Evolutionary conservation across 2,329 filamentous ascomycete species (phyloP).

Genomic region (Aspergillus viridinutans): DNA sequence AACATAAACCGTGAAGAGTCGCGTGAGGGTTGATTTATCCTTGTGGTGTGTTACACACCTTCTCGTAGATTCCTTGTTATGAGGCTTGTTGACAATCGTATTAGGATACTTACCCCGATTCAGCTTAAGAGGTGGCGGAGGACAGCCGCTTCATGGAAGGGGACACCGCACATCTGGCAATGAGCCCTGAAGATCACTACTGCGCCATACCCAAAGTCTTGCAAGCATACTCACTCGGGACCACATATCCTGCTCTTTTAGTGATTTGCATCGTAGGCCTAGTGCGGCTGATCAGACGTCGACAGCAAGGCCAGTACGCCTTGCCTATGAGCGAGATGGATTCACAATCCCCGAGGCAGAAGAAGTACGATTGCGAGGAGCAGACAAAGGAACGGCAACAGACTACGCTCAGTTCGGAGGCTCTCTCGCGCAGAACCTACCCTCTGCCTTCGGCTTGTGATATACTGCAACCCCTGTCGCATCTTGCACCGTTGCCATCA

Average conservation of each 20-base stretch:
- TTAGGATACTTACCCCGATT: neutral
- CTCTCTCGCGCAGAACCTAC: constrained; percentile 1
- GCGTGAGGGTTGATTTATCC: neutral
- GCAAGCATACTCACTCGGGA: constrained; percentile 11
- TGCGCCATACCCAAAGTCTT: constrained; percentile 6
- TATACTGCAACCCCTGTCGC: constrained; percentile 22
- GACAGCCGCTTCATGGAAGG: constrained; percentile 2
- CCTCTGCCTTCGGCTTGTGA: constrained; percentile 21
- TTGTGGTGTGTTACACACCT: neutral
- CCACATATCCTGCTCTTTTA: constrained; percentile 12
- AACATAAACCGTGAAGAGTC: neutral
- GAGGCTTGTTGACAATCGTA: neutral
- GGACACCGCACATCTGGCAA: constrained; percentile 10
- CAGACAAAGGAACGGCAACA: constrained; percentile 9
- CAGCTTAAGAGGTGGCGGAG: neutral
- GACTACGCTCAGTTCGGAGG: constrained; percentile 3
- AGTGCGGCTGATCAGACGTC: constrained; percentile 16
- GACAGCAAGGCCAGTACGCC: constrained; percentile 9
- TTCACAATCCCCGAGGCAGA: constrained; percentile 6
- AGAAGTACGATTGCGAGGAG: constrained; percentile 16
- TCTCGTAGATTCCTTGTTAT: neutral
- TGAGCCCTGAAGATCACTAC: constrained; percentile 12
- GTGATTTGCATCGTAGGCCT: constrained; percentile 15
- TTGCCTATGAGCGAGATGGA: constrained; percentile 17
- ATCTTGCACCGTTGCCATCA: constrained; percentile 16